Conservation (phyloP, 352 stramenopile genomes). For the Nothophytophthora sp. region DNA sequence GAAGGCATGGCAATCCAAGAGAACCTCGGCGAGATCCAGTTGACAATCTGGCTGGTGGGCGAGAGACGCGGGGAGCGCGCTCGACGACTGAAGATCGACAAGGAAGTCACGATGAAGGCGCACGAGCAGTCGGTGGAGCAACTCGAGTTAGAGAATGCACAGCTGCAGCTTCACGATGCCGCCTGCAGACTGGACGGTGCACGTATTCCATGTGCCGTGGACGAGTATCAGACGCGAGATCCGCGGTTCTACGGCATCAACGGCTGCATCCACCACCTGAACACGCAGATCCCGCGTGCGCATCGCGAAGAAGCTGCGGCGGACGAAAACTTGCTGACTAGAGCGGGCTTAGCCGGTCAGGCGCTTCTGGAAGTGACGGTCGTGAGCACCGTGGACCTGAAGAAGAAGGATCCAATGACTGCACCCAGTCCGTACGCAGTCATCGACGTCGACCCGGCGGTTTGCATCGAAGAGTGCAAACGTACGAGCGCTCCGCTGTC, state of each 20-base stretch:
- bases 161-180: slow-evolving; percentile 60
- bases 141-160: slow-evolving; percentile 68
- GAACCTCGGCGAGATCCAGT: slow-evolving; percentile 53
- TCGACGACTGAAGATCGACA: slow-evolving; percentile 53
- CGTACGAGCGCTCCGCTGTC: slow-evolving; percentile 45
- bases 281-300: slow-evolving; percentile 57
- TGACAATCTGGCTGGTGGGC: slow-evolving; percentile 55
- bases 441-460: slow-evolving; percentile 57
- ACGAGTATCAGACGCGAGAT: slow-evolving; percentile 60
- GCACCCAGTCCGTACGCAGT: slow-evolving; percentile 53
- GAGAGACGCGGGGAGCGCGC: slow-evolving; percentile 59
- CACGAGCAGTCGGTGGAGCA: slow-evolving; percentile 65
- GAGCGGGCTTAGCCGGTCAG: slow-evolving; percentile 52
- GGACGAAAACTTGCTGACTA: slow-evolving; percentile 62
- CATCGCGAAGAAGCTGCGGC: slow-evolving; percentile 54
- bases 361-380: slow-evolving; percentile 62
- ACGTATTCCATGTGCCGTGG: slow-evolving; percentile 58
- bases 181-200: slow-evolving; percentile 73
- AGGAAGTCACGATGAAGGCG: slow-evolving; percentile 52
- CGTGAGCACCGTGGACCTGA: slow-evolving; percentile 35
- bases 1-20: slow-evolving; percentile 42
- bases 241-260: slow-evolving; percentile 84
- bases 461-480: slow-evolving; percentile 60
- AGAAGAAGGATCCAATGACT: slow-evolving; percentile 28
- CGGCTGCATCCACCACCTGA: slow-evolving; percentile 72